Percentiles rank a stretch among this genome's conserved stretches.
Conservation (phyloP, 306 rosid genomes). For the Acacia melanoxylon region DNA sequence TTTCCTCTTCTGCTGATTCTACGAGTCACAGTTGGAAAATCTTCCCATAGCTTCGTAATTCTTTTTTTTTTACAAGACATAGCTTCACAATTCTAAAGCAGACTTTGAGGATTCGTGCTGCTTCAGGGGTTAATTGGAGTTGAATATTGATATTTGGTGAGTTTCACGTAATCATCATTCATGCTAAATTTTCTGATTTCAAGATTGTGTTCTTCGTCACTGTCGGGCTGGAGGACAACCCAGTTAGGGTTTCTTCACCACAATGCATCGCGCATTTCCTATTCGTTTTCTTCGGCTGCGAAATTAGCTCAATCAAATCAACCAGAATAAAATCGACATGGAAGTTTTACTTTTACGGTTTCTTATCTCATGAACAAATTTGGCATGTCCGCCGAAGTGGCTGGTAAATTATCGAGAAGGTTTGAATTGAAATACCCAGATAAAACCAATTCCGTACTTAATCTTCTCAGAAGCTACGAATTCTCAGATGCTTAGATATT, state of each 20-base stretch:
- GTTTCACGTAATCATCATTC: not conserved
- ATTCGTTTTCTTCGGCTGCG: not conserved
- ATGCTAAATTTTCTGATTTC: not conserved
- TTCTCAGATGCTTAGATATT: conserved; percentile 34
- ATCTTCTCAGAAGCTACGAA: conserved; percentile 28
- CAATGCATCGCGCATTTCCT: not conserved
- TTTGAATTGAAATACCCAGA: not conserved
- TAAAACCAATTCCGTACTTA: conserved; percentile 26
- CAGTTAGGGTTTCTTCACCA: not conserved
- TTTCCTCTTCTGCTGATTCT: too few relatives aligned
- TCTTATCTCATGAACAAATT: conserved; percentile 36
- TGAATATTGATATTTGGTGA: not conserved
- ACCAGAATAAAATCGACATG: not conserved
- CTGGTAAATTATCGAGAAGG: not conserved
- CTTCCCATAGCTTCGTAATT: too few relatives aligned
- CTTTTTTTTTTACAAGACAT: too few relatives aligned
- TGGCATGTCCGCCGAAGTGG: conserved; percentile 35
- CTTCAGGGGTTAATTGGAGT: not conserved
- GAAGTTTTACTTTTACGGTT: not conserved
- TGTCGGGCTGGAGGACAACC: not conserved
- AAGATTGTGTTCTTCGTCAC: not conserved
- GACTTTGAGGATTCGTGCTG: too few relatives aligned
- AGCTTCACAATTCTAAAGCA: too few relatives aligned
- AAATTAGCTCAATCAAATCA: not conserved
- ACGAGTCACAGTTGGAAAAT: too few relatives aligned